phyloP scores from a whole-genome alignment of 352 stramenopile species.

The Hyaloperonospora arabidopsidis region DNA sequence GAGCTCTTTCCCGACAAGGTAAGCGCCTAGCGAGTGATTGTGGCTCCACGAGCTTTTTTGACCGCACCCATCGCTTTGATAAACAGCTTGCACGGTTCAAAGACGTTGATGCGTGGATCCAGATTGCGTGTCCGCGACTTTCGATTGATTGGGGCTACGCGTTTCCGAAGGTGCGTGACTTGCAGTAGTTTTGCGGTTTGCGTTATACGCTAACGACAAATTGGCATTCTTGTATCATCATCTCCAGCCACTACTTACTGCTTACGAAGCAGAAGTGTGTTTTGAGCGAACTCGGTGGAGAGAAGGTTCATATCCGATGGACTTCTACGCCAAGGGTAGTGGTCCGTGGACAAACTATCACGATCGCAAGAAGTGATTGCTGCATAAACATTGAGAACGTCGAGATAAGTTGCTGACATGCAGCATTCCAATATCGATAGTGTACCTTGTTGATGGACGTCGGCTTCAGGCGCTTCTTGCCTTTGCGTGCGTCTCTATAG shows the following conservation, averaged over 20 bases:
- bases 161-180: constrained; percentile 76
- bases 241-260: constrained; percentile 87
- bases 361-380: constrained; percentile 31
- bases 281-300: constrained; percentile 86
- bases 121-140: constrained; percentile 97
- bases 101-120: constrained; percentile 95
- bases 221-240: constrained; percentile 1
- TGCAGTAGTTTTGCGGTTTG: not conserved
- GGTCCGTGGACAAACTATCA: constrained; percentile 97
- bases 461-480: not conserved
- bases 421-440: too few relatives aligned
- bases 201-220: not conserved
- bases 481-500: constrained; percentile 20
- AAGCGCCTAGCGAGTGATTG: not conserved
- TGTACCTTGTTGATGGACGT: not conserved
- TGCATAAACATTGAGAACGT: constrained; percentile 3
- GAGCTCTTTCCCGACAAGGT: constrained; percentile 95
- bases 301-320: constrained; percentile 95
- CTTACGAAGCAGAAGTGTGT: constrained; percentile 96
- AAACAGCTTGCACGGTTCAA: constrained; percentile 78
- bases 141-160: constrained; percentile 99
- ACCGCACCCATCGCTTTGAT: constrained; percentile 1
- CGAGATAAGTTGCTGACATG: not conserved
- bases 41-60: not conserved
- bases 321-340: constrained; percentile 96